A percentile compares a stretch with the other conserved stretches of the same genome.
phyloP scores from a whole-genome alignment of 2,329 filamentous ascomycete genomes.

The Trichophyton mentagrophytes region DNA sequence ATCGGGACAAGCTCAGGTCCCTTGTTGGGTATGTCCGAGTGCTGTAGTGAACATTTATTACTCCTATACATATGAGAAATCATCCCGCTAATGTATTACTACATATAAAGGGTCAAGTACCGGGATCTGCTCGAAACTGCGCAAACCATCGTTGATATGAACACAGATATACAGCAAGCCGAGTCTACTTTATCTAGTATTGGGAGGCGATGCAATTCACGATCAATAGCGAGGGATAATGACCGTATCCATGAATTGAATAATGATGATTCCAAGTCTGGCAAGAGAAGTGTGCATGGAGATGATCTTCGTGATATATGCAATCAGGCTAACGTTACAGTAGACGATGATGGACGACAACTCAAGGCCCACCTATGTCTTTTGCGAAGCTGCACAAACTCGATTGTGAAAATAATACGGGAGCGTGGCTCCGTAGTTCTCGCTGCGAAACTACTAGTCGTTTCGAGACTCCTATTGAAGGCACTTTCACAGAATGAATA shows the following conservation, averaged over 20 bases:
- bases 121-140: slow-evolving; percentile 83
- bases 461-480: slow-evolving; percentile 63
- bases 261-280: slow-evolving; percentile 23
- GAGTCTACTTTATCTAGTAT: slow-evolving; percentile 60
- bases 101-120: slow-evolving; percentile 51
- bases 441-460: slow-evolving; percentile 58
- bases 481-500: slow-evolving; percentile 47
- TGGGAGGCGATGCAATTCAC: slow-evolving; percentile 63
- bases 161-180: slow-evolving; percentile 58
- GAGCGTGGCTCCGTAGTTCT: slow-evolving; percentile 40
- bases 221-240: slow-evolving; percentile 54
- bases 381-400: slow-evolving; percentile 43
- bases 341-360: slow-evolving; percentile 26
- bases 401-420: slow-evolving; percentile 42
- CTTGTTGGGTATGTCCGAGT: slow-evolving; percentile 47
- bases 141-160: slow-evolving; percentile 87
- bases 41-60: not conserved
- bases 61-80: slow-evolving; percentile 5
- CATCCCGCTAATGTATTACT: slow-evolving; percentile 4
- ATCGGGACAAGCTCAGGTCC: slow-evolving; percentile 52
- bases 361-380: slow-evolving; percentile 46
- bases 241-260: slow-evolving; percentile 42
- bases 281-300: slow-evolving; percentile 15
- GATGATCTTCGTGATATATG: not conserved
- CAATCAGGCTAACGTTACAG: slow-evolving; percentile 4